phyloP scores from a whole-genome alignment of 208 protist species.

The Leishmania mexicana region DNA sequence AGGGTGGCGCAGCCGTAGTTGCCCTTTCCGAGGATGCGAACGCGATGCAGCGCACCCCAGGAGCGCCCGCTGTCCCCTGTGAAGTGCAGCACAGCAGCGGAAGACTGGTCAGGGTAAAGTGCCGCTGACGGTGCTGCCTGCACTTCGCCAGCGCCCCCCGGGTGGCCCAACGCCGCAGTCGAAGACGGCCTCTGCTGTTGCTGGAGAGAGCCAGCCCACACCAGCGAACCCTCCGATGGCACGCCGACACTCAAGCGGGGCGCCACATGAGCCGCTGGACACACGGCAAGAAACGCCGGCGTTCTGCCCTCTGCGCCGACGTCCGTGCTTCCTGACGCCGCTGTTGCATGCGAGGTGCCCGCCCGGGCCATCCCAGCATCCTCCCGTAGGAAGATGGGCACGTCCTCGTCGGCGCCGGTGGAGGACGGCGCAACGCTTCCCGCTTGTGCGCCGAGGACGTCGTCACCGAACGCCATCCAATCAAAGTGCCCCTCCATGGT shows the following conservation, averaged over 20 bases:
- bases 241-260: neutral
- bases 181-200: neutral
- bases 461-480: constrained; percentile 42
- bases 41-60: constrained; percentile 44
- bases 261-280: neutral
- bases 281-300: constrained; percentile 13
- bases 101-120: constrained; percentile 33
- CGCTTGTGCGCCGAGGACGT: neutral
- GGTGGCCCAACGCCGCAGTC: neutral
- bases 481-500: constrained; percentile 30
- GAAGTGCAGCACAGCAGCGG: constrained; percentile 29
- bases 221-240: neutral
- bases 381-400: constrained; percentile 27
- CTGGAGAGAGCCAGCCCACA: neutral
- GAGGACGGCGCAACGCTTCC: neutral
- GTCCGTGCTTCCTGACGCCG: neutral
- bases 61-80: constrained; percentile 28
- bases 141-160: neutral
- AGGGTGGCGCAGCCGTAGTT: constrained; percentile 83
- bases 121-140: neutral
- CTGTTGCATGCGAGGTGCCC: neutral
- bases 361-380: constrained; percentile 4
- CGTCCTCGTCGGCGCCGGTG: neutral
- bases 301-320: neutral
- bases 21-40: constrained; percentile 80